Evolutionary conservation across 164 flowering plant genomes (phyloP).

Genomic region (Stephania cephalantha): DNA sequence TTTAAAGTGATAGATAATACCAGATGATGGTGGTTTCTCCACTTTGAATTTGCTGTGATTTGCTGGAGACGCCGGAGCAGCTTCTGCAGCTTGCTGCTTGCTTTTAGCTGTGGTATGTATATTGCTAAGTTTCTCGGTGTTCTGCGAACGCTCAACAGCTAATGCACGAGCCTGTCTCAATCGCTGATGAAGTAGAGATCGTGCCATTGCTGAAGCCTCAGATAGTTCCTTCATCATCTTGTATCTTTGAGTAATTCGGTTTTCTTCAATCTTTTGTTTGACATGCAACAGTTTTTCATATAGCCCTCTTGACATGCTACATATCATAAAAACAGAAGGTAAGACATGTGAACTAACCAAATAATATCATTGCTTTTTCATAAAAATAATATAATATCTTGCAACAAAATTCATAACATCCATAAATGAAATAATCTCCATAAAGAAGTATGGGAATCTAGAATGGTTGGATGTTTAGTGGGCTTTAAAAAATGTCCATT

Average conservation of each 20-base stretch:
- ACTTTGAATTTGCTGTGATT: slow-evolving; percentile 10
- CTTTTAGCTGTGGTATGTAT: slow-evolving; percentile 10
- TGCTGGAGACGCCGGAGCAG: slow-evolving; percentile 5
- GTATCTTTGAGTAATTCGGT: slow-evolving; percentile 30
- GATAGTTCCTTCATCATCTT: slow-evolving; percentile 48
- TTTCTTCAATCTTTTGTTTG: slow-evolving; percentile 43
- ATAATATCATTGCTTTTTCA: neutral
- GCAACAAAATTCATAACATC: neutral
- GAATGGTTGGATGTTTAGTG: too few species aligned
- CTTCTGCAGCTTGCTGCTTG: slow-evolving; percentile 12
- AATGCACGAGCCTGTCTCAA: slow-evolving; percentile 42
- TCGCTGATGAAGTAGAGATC: slow-evolving; percentile 60
- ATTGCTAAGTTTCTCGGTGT: slow-evolving; percentile 8
- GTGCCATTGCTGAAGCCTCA: slow-evolving; percentile 53
- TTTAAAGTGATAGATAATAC: slow-evolving; percentile 23
- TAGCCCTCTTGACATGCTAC: slow-evolving; percentile 57
- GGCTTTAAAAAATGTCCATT: too few species aligned
- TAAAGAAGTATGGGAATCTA: too few species aligned
- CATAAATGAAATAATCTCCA: too few species aligned
- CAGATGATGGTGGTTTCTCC: slow-evolving; percentile 25
- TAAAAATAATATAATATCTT: neutral
- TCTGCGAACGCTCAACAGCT: slow-evolving; percentile 20
- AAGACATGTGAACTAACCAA: neutral
- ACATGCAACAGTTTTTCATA: slow-evolving; percentile 42
- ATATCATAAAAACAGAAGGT: slow-evolving; percentile 10